Evolutionary conservation across 768 basidiomycete species (phyloP).

Genomic region (Leccinum subgranulosum): DNA sequence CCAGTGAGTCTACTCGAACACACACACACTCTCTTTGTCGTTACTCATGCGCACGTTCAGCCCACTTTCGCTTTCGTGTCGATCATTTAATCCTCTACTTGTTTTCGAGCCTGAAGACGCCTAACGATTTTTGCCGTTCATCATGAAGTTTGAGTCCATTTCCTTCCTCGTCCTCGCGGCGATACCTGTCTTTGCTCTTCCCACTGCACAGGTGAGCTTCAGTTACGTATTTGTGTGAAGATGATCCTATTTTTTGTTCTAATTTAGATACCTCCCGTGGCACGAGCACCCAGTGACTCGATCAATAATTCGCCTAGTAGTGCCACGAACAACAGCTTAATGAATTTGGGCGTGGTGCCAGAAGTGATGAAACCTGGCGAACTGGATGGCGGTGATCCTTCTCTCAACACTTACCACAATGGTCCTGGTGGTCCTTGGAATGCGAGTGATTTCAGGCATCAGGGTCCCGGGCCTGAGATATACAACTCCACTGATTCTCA

Average conservation of each 20-base stretch:
- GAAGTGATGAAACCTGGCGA: too few relatives aligned
- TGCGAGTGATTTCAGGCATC: too few relatives aligned
- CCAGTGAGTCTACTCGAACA: background rate
- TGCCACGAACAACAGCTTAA: too few relatives aligned
- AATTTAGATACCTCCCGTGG: background rate
- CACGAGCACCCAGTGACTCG: too few relatives aligned
- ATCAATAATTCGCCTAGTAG: too few relatives aligned
- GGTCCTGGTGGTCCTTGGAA: too few relatives aligned
- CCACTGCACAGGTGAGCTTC: background rate
- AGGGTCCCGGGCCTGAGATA: too few relatives aligned
- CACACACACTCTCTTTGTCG: background rate
- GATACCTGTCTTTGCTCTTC: background rate
- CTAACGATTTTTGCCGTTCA: background rate
- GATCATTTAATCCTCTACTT: background rate
- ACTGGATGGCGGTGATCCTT: too few relatives aligned
- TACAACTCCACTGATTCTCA: too few relatives aligned
- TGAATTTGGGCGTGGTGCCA: too few relatives aligned
- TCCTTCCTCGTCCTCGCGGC: background rate
- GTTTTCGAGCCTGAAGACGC: background rate
- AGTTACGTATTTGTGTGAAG: background rate
- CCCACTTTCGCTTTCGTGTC: background rate
- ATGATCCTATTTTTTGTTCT: background rate
- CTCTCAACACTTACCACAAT: too few relatives aligned
- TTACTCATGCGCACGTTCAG: background rate
- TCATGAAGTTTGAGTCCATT: background rate